Conservation (phyloP, 1,284 basidiomycete genomes). For the Puccinia hordei region DNA sequence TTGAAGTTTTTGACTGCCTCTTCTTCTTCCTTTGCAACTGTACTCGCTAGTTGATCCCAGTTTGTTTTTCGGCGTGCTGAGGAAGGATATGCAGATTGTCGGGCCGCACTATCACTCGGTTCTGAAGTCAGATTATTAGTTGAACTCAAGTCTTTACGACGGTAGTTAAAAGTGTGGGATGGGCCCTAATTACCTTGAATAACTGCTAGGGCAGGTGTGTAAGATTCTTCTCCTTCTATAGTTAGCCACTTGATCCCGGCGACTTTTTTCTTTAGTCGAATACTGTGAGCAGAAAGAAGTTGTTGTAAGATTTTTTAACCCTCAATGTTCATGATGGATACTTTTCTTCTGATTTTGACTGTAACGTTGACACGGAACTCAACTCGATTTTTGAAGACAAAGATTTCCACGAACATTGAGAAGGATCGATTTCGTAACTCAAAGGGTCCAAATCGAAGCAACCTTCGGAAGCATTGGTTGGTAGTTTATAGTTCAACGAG, state of each 20-base stretch:
- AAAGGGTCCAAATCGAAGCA: constrained; percentile 68
- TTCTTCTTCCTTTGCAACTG: constrained; percentile 66
- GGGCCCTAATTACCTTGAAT: not conserved
- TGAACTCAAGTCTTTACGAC: not conserved
- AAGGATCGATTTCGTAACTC: constrained; percentile 74
- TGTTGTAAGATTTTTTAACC: not conserved
- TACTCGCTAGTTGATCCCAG: constrained; percentile 78
- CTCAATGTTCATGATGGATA: not conserved
- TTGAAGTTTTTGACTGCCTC: constrained; percentile 64
- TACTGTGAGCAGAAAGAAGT: not conserved
- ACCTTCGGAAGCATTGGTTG: constrained; percentile 26
- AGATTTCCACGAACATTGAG: constrained; percentile 68
- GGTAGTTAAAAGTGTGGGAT: not conserved
- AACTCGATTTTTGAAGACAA: constrained; percentile 79
- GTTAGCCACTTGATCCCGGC: constrained; percentile 71
- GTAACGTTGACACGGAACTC: constrained; percentile 66
- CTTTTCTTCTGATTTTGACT: constrained; percentile 61
- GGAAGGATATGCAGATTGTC: constrained; percentile 54
- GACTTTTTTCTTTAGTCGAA: constrained; percentile 68
- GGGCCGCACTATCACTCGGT: not conserved
- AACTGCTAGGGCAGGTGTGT: not conserved
- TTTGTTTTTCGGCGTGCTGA: constrained; percentile 66
- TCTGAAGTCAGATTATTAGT: not conserved
- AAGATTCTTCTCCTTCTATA: constrained; percentile 68
- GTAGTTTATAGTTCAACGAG: constrained; percentile 28